phyloP scores from a whole-genome alignment of 2,329 filamentous ascomycete species.

The Madurella fahalii region DNA sequence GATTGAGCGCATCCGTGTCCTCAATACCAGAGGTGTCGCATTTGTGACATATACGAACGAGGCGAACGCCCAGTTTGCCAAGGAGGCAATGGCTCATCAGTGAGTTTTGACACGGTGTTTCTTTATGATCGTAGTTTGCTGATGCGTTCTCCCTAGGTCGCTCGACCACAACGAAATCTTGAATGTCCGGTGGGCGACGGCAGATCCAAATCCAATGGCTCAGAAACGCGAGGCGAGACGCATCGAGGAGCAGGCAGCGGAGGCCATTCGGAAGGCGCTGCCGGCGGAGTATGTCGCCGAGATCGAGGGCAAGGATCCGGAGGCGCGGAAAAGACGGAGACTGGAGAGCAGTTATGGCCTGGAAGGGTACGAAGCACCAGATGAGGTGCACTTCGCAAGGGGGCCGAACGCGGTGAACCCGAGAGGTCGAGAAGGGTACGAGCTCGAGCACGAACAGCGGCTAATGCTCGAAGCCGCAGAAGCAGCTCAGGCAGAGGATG shows the following conservation, averaged over 20 bases:
- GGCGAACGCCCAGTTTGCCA: slow-evolving; percentile 83
- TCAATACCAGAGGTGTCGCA: slow-evolving; percentile 84
- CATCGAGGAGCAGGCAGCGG: slow-evolving; percentile 93
- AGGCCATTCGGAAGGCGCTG: slow-evolving; percentile 82
- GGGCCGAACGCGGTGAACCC: slow-evolving; percentile 66
- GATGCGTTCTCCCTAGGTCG: slow-evolving; percentile 28
- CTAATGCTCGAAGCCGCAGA: slow-evolving; percentile 56
- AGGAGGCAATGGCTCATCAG: slow-evolving; percentile 95
- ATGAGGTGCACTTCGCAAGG: slow-evolving; percentile 86
- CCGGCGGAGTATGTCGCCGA: slow-evolving; percentile 90
- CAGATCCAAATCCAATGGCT: slow-evolving; percentile 91
- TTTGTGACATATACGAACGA: slow-evolving; percentile 83
- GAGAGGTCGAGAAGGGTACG: slow-evolving; percentile 53
- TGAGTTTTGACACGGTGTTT: background rate
- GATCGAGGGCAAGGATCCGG: slow-evolving; percentile 85
- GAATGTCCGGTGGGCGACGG: slow-evolving; percentile 95
- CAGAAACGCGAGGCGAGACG: slow-evolving; percentile 84
- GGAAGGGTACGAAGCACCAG: slow-evolving; percentile 87
- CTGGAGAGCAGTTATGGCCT: slow-evolving; percentile 86
- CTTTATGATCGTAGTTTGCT: background rate
- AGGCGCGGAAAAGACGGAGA: slow-evolving; percentile 81
- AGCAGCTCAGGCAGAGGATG: slow-evolving; percentile 39
- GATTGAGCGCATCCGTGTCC: slow-evolving; percentile 79
- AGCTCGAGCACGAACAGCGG: slow-evolving; percentile 59
- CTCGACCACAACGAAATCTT: slow-evolving; percentile 89